Percentiles rank a stretch among this genome's conserved stretches.
phyloP scores from a whole-genome alignment of 768 basidiomycete genomes.

The Trametes sanguinea region DNA sequence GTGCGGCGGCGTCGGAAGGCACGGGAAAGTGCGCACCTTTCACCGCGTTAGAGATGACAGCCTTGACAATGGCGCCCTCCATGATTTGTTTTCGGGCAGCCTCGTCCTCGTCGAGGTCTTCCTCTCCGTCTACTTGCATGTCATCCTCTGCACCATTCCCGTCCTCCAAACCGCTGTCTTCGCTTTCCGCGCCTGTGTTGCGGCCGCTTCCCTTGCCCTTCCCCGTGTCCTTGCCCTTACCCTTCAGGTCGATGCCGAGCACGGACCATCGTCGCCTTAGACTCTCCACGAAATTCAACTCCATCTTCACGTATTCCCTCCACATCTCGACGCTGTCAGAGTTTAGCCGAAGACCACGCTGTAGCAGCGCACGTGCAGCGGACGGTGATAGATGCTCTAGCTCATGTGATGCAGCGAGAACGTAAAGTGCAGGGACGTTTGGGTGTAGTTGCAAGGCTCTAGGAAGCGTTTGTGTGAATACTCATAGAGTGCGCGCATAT shows the following conservation, averaged over 20 bases:
- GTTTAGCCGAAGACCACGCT: constrained; percentile 83
- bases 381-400: constrained; percentile 70
- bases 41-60: constrained; percentile 73
- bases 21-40: constrained; percentile 54
- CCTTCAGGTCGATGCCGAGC: constrained; percentile 57
- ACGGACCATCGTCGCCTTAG: constrained; percentile 78
- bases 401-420: constrained; percentile 84
- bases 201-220: constrained; percentile 36
- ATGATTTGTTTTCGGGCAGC: constrained; percentile 68
- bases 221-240: constrained; percentile 16
- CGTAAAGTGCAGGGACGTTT: constrained; percentile 72
- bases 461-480: constrained; percentile 4
- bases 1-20: not conserved
- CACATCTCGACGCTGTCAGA: constrained; percentile 74
- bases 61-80: constrained; percentile 76
- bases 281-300: constrained; percentile 81
- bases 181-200: constrained; percentile 25
- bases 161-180: no score
- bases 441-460: constrained; percentile 91
- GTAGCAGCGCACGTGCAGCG: constrained; percentile 80
- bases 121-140: constrained; percentile 30
- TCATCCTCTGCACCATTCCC: constrained; percentile 10
- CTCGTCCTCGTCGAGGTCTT: constrained; percentile 49
- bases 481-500: not conserved
- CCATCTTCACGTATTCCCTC: constrained; percentile 90